phyloP scores from a whole-genome alignment of 1,284 basidiomycete genomes.

The Ceratobasidium sp. region DNA sequence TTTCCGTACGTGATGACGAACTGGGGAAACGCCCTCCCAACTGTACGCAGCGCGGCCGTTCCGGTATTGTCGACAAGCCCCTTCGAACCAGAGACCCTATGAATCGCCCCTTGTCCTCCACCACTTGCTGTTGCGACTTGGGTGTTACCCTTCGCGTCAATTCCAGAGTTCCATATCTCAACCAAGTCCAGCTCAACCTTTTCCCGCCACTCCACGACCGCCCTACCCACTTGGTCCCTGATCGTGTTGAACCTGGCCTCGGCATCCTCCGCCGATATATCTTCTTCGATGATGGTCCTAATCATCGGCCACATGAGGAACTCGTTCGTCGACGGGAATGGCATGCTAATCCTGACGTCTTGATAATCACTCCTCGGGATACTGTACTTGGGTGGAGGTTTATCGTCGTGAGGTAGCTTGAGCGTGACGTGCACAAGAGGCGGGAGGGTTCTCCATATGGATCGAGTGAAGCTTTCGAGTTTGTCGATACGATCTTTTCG shows the following conservation, averaged over 20 bases:
- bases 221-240: neutral
- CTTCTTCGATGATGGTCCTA: neutral
- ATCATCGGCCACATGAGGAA: neutral
- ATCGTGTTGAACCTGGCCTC: neutral
- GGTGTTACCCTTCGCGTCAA: neutral
- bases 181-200: neutral
- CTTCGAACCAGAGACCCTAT: too few species aligned
- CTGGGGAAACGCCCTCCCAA: neutral
- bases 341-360: neutral
- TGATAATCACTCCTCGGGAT: too few species aligned
- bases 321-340: neutral
- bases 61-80: too few species aligned
- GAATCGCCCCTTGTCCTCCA: neutral
- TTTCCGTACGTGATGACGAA: neutral
- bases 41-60: neutral
- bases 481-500: neutral
- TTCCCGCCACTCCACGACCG: neutral
- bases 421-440: neutral
- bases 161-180: neutral
- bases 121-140: neutral
- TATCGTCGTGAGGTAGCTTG: neutral
- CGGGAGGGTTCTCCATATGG: neutral
- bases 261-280: neutral
- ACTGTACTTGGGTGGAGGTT: too few species aligned
- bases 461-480: neutral